Base-by-base conservation (phyloP, 148 eudicot species). In the Camellia lanceoleosa region DNA sequence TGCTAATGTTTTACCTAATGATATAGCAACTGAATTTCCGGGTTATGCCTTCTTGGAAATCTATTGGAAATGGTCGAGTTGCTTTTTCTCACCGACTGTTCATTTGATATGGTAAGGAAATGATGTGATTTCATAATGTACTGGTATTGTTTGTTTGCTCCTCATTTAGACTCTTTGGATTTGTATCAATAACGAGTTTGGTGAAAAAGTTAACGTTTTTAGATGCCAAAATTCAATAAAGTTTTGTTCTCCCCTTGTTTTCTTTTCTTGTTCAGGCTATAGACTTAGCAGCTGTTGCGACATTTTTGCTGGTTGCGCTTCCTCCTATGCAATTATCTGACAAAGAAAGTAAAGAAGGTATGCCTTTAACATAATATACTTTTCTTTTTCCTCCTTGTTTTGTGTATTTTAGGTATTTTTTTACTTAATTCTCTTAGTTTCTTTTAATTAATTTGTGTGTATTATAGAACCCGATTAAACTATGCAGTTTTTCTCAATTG, bases 11-110 rank as follows among this genome's bases (percentile, higher is more conserved):
- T 90, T 96, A 61, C 93, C 95, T n/a, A 83, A 81, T 84, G 98
- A 96, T 76, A 79, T 89, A 75, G 89, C 97, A 82, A 61, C 81
- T 58, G 97, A 90, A 75, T 90, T 85, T 85, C 99, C 98, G 75
- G 87, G 97, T 85, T 93, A 89, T 89, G 99, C 99, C 96, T 96
- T 82, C 95, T 96, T 68, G 99, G 95, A 71, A 96, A 96, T 88
- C 58, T 89, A 79, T 73, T 93, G 77, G 97, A 93, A 88, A 89
- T 89, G 78, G 92, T 83, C 84, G 87, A 75, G 82, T 86, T 78
- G 88, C 92, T 81, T 81, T 96, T 51, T 80, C 94, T 44, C 87
- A 84, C 87, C 76, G 85, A 83, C 73, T 85, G 88, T 79, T 87
- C 93, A 62, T 87, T 88, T 85, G 91, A 91, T 84, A 85, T 87